These are phyloP conservation scores for Nicotiana attenuata DNA, from an alignment of 257 asterid species.

Conservation along the genomic window DNA sequence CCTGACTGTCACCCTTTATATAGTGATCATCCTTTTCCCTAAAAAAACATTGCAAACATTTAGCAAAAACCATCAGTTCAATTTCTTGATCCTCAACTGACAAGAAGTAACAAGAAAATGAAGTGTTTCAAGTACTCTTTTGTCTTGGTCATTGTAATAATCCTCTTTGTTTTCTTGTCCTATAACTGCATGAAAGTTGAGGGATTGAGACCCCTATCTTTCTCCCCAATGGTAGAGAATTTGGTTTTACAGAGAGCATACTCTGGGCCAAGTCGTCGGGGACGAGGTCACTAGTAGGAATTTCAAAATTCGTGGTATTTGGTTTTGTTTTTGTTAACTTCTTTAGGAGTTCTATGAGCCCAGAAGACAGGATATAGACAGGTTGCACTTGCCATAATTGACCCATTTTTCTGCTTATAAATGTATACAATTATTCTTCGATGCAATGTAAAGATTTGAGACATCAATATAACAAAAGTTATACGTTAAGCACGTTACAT, in stretches of 20 bases:
- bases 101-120: not conserved
- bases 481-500: too few relatives aligned
- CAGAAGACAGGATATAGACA: too few relatives aligned
- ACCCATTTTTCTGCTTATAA: too few relatives aligned
- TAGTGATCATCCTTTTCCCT: not conserved
- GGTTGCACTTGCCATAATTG: too few relatives aligned
- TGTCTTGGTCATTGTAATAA: not conserved
- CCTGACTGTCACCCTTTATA: not conserved
- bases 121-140: not conserved
- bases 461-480: too few relatives aligned
- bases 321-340: too few relatives aligned
- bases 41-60: not conserved
- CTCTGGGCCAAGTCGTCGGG: conserved; percentile 12
- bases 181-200: not conserved
- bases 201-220: not conserved
- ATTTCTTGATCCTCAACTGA: not conserved
- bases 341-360: too few relatives aligned
- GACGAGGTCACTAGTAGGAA: conserved; percentile 7
- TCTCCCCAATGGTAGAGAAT: not conserved
- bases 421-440: too few relatives aligned
- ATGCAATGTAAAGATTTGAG: too few relatives aligned
- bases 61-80: not conserved
- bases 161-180: conserved; percentile 3
- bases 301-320: not conserved
- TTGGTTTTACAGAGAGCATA: not conserved